Conservation (phyloP, 164 flowering plant genomes). For the Nelumbo lutea region DNA sequence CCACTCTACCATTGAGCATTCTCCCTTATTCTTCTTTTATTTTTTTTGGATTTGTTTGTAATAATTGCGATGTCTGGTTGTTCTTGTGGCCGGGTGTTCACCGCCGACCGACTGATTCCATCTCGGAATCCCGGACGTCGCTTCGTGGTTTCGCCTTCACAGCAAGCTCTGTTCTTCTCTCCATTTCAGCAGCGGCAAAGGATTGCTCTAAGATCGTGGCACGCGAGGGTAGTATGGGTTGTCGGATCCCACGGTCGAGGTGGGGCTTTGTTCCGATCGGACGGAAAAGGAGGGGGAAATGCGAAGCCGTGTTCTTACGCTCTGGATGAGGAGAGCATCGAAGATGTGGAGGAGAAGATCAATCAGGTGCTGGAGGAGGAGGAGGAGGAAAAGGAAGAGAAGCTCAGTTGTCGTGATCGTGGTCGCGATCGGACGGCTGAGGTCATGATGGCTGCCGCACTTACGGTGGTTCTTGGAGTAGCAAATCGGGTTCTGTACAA, state of each 20-base stretch:
- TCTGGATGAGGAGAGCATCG: conserved; percentile 19
- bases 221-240: not conserved
- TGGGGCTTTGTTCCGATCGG: conserved; percentile 18
- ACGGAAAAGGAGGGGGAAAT: conserved; percentile 13
- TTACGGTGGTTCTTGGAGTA: conserved; percentile 81
- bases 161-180: not conserved
- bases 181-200: not conserved
- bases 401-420: not conserved
- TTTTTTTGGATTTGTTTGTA: not conserved
- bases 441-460: conserved; percentile 54
- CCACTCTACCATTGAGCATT: not conserved
- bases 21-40: not conserved
- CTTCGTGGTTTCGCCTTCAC: not conserved
- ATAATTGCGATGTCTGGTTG: conserved; percentile 16
- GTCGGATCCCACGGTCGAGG: conserved; percentile 14
- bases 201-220: conserved; percentile 11
- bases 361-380: not conserved
- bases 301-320: conserved; percentile 24
- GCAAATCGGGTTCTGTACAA: conserved; percentile 91
- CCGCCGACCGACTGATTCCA: conserved; percentile 5
- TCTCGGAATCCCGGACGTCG: not conserved
- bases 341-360: conserved; percentile 10
- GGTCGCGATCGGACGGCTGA: conserved; percentile 34
- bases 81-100: conserved; percentile 14
- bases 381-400: conserved; percentile 2